These are phyloP conservation scores for Rutstroemia sp. DNA, from an alignment of 2,329 filamentous ascomycete genomes.

Conservation along the genomic window DNA sequence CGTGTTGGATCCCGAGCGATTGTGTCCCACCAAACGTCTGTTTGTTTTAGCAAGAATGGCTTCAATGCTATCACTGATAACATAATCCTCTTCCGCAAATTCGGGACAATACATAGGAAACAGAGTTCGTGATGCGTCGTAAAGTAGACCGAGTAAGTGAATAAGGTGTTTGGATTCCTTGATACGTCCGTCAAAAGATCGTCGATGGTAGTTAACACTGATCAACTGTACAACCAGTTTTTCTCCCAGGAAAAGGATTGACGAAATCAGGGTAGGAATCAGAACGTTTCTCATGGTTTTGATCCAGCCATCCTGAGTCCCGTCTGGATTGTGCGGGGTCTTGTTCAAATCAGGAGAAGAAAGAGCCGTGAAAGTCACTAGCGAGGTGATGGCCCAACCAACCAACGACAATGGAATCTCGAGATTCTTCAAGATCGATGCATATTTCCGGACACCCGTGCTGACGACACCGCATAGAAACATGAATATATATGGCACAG, in stretches of 20 bases:
- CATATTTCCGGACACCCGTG: constrained; percentile 63
- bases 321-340: background rate
- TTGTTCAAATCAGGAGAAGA: constrained; percentile 31
- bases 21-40: constrained; percentile 33
- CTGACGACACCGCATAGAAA: constrained; percentile 63
- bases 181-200: constrained; percentile 76
- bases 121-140: constrained; percentile 79
- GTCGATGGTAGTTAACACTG: constrained; percentile 77
- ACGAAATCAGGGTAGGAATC: constrained; percentile 58
- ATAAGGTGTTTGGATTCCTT: constrained; percentile 85
- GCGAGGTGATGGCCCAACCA: constrained; percentile 58
- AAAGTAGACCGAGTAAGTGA: constrained; percentile 72
- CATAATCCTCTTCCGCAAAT: constrained; percentile 84
- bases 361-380: constrained; percentile 53
- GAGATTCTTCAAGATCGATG: constrained; percentile 54
- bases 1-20: constrained; percentile 55
- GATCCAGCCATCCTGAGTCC: constrained; percentile 38
- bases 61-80: constrained; percentile 80
- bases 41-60: constrained; percentile 54
- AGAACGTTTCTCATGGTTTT: constrained; percentile 57
- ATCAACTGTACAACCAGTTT: constrained; percentile 76
- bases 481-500: constrained; percentile 56
- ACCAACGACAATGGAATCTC: constrained; percentile 62
- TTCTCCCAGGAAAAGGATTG: constrained; percentile 66
- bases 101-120: constrained; percentile 92